These are phyloP conservation scores for Pinus tabuliformis DNA, from an alignment of 75 land plant species.

Conservation along the genomic window DNA sequence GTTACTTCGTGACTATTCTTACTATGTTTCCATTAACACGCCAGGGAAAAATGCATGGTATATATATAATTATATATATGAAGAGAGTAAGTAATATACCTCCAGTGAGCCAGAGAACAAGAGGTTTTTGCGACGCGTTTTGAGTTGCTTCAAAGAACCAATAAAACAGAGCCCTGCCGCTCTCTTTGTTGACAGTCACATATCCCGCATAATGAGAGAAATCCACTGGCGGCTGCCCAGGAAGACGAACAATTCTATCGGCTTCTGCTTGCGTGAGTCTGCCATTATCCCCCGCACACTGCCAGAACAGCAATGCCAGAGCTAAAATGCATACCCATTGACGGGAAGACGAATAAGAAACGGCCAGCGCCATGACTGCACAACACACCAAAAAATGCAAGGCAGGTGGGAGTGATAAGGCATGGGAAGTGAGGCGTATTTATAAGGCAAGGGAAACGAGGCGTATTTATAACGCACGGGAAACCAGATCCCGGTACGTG, in stretches of 20 bases:
- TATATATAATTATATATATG: not conserved
- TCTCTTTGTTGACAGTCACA: constrained; percentile 12
- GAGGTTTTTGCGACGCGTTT: constrained; percentile 26
- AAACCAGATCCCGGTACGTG: no score
- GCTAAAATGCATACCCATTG: no score
- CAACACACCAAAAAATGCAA: no score
- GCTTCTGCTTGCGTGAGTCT: not conserved
- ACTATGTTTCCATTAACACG: not conserved
- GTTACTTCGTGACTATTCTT: not conserved
- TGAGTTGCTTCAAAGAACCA: constrained; percentile 61
- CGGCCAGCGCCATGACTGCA: no score
- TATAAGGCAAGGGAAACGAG: no score
- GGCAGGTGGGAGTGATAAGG: no score
- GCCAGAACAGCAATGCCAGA: no score
- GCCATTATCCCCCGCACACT: no score
- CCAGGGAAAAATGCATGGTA: not conserved
- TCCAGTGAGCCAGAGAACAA: constrained; percentile 76
- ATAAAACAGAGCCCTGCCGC: constrained; percentile 50
- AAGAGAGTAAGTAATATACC: constrained; percentile 15
- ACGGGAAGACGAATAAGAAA: no score
- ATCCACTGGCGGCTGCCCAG: constrained; percentile 50
- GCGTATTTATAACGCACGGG: no score
- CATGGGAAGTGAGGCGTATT: no score
- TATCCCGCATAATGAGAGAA: constrained; percentile 60
- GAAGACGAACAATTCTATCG: constrained; percentile 31